phyloP scores from a whole-genome alignment of 2,329 filamentous ascomycete genomes.

The Cercospora sp. region DNA sequence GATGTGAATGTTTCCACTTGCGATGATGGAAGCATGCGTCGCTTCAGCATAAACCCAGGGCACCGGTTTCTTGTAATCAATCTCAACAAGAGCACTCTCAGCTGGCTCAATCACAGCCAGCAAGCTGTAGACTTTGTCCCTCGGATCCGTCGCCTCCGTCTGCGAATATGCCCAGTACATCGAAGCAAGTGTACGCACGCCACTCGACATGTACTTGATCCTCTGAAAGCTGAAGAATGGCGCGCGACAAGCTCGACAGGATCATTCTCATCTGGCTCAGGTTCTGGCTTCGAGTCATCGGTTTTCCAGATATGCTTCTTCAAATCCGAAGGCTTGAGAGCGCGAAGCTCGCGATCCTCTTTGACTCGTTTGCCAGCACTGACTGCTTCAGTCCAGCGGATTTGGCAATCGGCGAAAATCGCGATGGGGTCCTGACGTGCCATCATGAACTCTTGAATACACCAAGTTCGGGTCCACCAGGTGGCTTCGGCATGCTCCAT shows the following conservation, averaged over 20 bases:
- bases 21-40: neutral
- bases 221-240: neutral
- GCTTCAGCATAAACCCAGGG: neutral
- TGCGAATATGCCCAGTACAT: conserved; percentile 3
- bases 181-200: neutral
- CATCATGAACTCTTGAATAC: conserved; percentile 7
- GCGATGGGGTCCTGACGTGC: neutral
- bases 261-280: neutral
- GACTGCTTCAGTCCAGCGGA: neutral
- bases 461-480: conserved; percentile 3
- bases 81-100: neutral
- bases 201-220: conserved; percentile 1
- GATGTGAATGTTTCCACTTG: neutral
- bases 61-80: conserved; percentile 4
- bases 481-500: conserved; percentile 1
- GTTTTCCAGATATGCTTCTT: neutral
- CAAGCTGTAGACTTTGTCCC: conserved; percentile 11
- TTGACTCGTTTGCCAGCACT: neutral
- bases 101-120: neutral
- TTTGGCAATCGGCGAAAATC: neutral
- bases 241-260: neutral
- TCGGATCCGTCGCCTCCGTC: conserved; percentile 1
- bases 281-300: neutral
- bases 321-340: neutral
- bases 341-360: conserved; percentile 2